Conservation (phyloP, 2,329 filamentous ascomycete genomes). For the Neoarthrinium moseri region DNA sequence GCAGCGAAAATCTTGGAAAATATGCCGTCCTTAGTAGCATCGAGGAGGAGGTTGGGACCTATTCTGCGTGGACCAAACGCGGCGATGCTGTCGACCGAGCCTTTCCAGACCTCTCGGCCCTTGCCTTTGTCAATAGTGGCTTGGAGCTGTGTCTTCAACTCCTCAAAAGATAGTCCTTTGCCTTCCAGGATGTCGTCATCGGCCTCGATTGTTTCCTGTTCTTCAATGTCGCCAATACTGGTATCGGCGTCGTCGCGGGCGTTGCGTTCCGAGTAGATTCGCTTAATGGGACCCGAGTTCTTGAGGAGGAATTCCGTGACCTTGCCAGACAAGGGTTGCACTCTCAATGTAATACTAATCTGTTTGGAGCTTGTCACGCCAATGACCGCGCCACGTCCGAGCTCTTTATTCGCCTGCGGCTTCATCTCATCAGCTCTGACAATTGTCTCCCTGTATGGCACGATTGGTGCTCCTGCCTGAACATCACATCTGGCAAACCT, state of each 20-base stretch:
- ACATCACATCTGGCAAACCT: conserved; percentile 93
- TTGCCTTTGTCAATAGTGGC: conserved; percentile 69
- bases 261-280: conserved; percentile 70
- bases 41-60: conserved; percentile 87
- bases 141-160: conserved; percentile 74
- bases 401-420: conserved; percentile 77
- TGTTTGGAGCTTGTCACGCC: conserved; percentile 82
- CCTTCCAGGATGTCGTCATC: conserved; percentile 60
- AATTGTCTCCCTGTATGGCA: conserved; percentile 93
- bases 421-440: conserved; percentile 89
- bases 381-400: conserved; percentile 79
- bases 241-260: conserved; percentile 37
- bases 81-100: conserved; percentile 75
- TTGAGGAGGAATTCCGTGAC: conserved; percentile 86
- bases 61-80: conserved; percentile 84
- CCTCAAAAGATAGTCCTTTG: conserved; percentile 65
- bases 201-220: conserved; percentile 40
- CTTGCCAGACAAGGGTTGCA: conserved; percentile 72
- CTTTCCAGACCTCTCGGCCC: conserved; percentile 74
- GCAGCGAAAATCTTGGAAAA: conserved; percentile 65
- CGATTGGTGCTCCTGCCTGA: conserved; percentile 89
- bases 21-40: conserved; percentile 70
- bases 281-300: conserved; percentile 76
- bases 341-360: conserved; percentile 71
- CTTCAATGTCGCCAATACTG: conserved; percentile 31